Base-by-base conservation (phyloP, 371 early-diverging fungal genomes). In the Massospora cicadina region DNA sequence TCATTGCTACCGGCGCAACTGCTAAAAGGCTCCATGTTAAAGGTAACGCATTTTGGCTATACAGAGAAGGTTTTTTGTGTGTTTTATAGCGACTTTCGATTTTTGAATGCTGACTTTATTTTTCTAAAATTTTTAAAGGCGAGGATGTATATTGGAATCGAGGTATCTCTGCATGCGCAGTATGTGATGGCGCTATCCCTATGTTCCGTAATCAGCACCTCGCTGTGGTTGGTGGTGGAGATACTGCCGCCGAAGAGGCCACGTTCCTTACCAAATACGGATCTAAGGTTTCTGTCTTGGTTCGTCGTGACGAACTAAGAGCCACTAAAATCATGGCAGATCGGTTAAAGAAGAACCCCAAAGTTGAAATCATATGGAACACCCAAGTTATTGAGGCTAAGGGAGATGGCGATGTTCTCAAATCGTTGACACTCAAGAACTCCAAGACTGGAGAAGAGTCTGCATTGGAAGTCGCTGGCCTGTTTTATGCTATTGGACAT, bases 401-500 rank as follows among this genome's bases (percentile, higher is more conserved):
- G 70, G 99, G 99, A 66, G 86, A 91, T 65, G 85, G 87, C 29
- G 75, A 71, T 23, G 71, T 90, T 71, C 82, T 88, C 71, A 83
- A 80, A 65, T 80, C 77, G 33, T 83, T 88, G 66, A 83, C 75
- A 67, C 84, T 89, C 66, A 69, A 79, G 68, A 81, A 88, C 73
- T 87, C 85, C 55, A 76, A 76, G 61, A 84, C 90, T 28, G 73
- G 72, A 32, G 83, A 84, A 74, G 79, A 76, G 27, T 74, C 78
- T 65, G 72, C 79, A 54, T 70, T 95, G 60, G 75, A 78, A 24
- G 89, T 89, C 64, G 88, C 83, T 65, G 99, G 98, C 32, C 77
- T 99, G 65, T 98, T 99, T 79, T 99, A 96, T 77, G 99, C 98
- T 55, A 97, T 99, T 70, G 99, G 99, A 43, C 99, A 99, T 75